Percentiles rank a stretch among this genome's conserved stretches.
Evolutionary conservation across 768 basidiomycete genomes (phyloP).

Genomic region (Phylloporus sp.): DNA sequence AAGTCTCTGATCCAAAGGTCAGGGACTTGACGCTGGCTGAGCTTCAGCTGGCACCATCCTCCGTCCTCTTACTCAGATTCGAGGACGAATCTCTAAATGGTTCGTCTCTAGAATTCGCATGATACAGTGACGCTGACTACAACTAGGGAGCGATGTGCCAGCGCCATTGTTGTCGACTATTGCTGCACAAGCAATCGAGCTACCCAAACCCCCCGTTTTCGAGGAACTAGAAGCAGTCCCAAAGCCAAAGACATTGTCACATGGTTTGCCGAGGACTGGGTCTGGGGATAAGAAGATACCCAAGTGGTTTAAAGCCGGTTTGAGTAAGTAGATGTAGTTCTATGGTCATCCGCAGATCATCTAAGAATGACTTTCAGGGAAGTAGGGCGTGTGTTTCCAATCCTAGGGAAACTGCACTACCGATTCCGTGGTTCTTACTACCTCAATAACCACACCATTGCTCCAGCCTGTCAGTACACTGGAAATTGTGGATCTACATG

Average conservation of each 20-base stretch:
- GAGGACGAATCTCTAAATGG: constrained; percentile 68
- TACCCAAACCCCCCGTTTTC: constrained; percentile 55
- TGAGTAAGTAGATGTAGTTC: constrained; percentile 38
- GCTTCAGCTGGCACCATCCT: constrained; percentile 74
- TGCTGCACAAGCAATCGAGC: constrained; percentile 54
- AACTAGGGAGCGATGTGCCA: constrained; percentile 46
- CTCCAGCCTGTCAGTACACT: constrained; percentile 50
- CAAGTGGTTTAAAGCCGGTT: constrained; percentile 72
- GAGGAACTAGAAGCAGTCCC: constrained; percentile 9
- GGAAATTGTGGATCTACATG: constrained; percentile 76
- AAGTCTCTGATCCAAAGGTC: constrained; percentile 70
- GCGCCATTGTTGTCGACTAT: constrained; percentile 63
- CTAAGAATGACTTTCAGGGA: constrained; percentile 14
- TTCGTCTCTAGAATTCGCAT: constrained; percentile 22
- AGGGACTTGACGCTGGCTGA: constrained; percentile 63
- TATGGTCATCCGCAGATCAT: neutral
- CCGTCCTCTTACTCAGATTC: constrained; percentile 72
- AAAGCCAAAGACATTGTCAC: constrained; percentile 10
- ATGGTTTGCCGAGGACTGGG: neutral
- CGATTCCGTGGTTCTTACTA: neutral
- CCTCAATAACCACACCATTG: neutral
- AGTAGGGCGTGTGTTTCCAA: constrained; percentile 25
- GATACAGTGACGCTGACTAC: neutral
- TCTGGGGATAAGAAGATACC: constrained; percentile 56
- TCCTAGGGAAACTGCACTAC: constrained; percentile 1